Evolutionary conservation across 1,139 yeast species (phyloP), one percentile per base, ranked within the genome.

Genomic region (Zygosaccharomyces pseudobailii): DNA sequence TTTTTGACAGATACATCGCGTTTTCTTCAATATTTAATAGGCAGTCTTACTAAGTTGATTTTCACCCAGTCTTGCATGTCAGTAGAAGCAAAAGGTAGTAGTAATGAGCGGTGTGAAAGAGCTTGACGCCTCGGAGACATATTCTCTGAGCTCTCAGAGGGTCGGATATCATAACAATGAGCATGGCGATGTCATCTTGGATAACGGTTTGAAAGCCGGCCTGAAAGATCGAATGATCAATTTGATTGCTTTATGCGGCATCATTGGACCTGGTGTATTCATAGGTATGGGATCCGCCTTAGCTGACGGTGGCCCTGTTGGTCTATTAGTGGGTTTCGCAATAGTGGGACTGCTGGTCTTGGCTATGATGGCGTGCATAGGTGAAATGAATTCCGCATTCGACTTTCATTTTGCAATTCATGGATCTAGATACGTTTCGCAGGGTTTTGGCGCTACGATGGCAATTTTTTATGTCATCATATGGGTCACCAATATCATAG

Each of bases 221-320:
- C 51, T 66, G 20, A 54, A 59, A 45, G 54, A 58, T 42, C 43
- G 63, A 43, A 55, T 55, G 48, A 58, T 61, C 39, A 82, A 79
- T 61, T 73, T 81, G 78, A 82, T 84, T 50, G 85, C 88, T 32
- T 73, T 84, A 38, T 89, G 88, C 22, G 86, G 88, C 30, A 76
- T 85, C 44, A 81, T 84, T 43, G 90, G 90, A 58, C 79, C 84
- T 2, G 84, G 84, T 59, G 71, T 82, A 40, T 80, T 83, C 55
- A 79, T 84, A 50, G 88, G 89, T 48, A 71, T 82, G 36, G 89
- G 89, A 41, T 67, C 73, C 40, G 75, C 81, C 22, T 66, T 83
- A 42, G 60, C 68, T 31, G 67, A 69, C 28, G 84, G 84, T 40
- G 89, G 90, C 8, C 87, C 89, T 3, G 87, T 81, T 3, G 84